Evolutionary conservation across 1,284 basidiomycete species (phyloP).

Genomic region (Hemileia vastatrix): DNA sequence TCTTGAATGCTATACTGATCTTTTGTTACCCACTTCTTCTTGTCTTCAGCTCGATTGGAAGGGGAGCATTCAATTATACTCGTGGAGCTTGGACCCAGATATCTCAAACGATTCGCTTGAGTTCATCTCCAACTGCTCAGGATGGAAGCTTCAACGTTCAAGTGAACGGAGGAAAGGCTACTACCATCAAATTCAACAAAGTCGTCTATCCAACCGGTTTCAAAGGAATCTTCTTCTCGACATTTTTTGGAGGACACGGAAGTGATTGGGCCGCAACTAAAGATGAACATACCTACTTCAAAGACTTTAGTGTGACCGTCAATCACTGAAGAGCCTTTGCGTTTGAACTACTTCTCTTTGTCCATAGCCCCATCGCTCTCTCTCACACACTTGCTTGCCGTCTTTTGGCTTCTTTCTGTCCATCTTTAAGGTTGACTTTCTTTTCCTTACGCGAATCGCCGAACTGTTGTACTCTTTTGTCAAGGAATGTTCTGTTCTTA

Average conservation of each 20-base stretch:
- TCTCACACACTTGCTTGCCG: no score
- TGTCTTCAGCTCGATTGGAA: slow-evolving; percentile 23
- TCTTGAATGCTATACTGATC: slow-evolving; percentile 4
- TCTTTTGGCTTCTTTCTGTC: no score
- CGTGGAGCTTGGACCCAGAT: slow-evolving; percentile 27
- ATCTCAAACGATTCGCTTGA: slow-evolving; percentile 26
- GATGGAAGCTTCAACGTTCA: slow-evolving; percentile 26
- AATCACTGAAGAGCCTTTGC: slow-evolving; percentile 12
- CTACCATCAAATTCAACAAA: slow-evolving; percentile 25
- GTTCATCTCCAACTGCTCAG: neutral
- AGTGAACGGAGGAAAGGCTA: slow-evolving; percentile 5
- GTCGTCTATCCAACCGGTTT: slow-evolving; percentile 23
- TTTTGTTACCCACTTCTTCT: neutral
- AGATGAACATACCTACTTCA: slow-evolving; percentile 29
- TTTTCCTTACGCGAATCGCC: no score
- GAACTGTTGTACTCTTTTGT: no score
- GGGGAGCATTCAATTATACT: slow-evolving; percentile 25
- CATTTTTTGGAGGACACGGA: slow-evolving; percentile 30
- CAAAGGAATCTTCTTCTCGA: slow-evolving; percentile 29
- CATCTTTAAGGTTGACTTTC: no score
- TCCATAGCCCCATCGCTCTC: no score
- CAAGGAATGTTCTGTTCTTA: no score
- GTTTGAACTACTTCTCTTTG: no score
- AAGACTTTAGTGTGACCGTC: slow-evolving; percentile 25
- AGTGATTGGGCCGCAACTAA: slow-evolving; percentile 26